A percentile compares a stretch with the other conserved stretches of the same genome.
phyloP scores from a whole-genome alignment of 257 asterid species.

The Solanum etuberosum region DNA sequence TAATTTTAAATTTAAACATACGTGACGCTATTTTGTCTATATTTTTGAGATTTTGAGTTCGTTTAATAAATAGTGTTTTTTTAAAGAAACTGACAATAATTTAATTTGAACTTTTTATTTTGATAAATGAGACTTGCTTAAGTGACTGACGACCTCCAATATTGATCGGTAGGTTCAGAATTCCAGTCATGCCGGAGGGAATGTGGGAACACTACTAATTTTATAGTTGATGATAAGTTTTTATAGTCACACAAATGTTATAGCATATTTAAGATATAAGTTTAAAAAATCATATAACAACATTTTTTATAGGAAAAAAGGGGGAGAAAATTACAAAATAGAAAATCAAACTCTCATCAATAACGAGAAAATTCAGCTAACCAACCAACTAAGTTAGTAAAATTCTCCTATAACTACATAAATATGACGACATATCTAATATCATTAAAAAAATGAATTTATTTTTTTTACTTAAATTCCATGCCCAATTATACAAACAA shows the following conservation, averaged over 20 bases:
- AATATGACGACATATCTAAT: no score
- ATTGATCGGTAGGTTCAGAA: not conserved
- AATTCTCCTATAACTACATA: no score
- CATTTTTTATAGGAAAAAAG: no score
- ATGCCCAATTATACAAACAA: not conserved
- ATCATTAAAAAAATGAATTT: not conserved
- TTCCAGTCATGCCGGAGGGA: not conserved
- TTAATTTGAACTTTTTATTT: not conserved
- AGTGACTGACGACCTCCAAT: not conserved
- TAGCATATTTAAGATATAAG: no score
- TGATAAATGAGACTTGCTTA: not conserved
- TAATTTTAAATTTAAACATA: not conserved
- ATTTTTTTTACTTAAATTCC: not conserved
- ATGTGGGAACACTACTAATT: no score
- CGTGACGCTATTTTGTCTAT: not conserved
- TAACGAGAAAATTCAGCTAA: no score
- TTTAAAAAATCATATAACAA: no score
- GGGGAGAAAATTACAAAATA: not conserved
- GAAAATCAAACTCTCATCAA: no score
- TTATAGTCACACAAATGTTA: not conserved
- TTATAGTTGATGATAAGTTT: not conserved
- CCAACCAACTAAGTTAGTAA: no score
- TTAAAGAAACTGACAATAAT: not conserved
- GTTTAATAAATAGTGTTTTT: not conserved
- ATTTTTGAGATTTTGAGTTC: not conserved